Conservation (phyloP, 179 eudicot genomes). For the Dionaea muscipula region DNA sequence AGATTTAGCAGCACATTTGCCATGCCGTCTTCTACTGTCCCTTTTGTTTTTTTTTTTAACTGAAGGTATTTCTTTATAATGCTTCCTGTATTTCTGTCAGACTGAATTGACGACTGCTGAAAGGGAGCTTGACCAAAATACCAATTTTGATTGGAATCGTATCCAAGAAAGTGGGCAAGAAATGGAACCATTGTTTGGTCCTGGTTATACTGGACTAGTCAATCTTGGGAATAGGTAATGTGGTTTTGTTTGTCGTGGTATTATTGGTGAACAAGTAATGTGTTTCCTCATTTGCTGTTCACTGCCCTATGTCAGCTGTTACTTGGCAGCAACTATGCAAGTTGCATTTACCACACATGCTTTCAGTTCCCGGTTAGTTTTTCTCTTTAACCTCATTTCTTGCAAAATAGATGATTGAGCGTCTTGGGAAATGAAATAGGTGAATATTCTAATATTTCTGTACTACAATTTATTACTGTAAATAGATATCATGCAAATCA, state of each 20-base stretch:
- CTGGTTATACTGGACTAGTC: constrained; percentile 89
- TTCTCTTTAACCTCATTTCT: not conserved
- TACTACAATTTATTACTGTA: constrained; percentile 8
- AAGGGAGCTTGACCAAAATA: constrained; percentile 93
- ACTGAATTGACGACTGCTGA: constrained; percentile 99
- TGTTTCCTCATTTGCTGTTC: not conserved
- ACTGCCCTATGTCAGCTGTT: constrained; percentile 45
- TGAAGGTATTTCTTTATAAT: not conserved
- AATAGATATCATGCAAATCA: constrained; percentile 53
- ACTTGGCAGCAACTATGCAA: constrained; percentile 97
- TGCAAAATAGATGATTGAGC: not conserved
- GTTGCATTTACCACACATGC: constrained; percentile 68
- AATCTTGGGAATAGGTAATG: constrained; percentile 92
- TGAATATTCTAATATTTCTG: too few species aligned
- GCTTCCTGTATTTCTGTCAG: constrained; percentile 18
- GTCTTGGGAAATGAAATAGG: not conserved
- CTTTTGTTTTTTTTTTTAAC: not conserved
- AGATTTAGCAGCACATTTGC: not conserved
- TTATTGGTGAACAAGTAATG: not conserved
- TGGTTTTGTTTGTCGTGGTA: constrained; percentile 1
- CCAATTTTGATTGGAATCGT: constrained; percentile 93
- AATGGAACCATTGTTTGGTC: constrained; percentile 74
- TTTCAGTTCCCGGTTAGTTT: constrained; percentile 55
- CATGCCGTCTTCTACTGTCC: not conserved
- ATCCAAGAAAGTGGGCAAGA: constrained; percentile 91